Base-by-base conservation (phyloP, 2,329 filamentous ascomycete species). In the Colletotrichum graminicola region DNA sequence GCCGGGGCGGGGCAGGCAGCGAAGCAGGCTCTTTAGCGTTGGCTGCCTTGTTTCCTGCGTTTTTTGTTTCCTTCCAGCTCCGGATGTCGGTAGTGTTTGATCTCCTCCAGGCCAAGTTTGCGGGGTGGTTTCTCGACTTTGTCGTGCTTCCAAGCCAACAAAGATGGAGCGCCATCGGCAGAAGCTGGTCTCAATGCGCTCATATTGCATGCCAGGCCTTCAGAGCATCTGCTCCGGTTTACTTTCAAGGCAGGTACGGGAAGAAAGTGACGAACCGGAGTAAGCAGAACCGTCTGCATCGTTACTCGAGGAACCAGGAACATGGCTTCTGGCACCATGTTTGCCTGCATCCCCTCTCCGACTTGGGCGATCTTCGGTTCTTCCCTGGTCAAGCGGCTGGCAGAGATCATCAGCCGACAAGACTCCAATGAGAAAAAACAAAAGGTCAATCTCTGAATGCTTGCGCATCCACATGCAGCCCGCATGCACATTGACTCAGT, bases 71-170 rank as follows among this genome's bases (percentile, higher is more conserved):
- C 59, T 55, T 61, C 69, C 69, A 69, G 59, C 69, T 59, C 36
- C 65, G 69, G 65, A 60, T 68, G 52, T 72, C 69, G 69, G 65
- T 59, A 68, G 66, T 59, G 65, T 72, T 72, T 72, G 69, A 72
- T 69, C 69, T 72, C 65, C 65, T 51, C 26, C 36, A 60, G 47
- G 32, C 34, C 60, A 21, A 36, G 14, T 43, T 16, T 47, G 54
- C 41, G 54, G 69, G 65, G 11, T 47, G 66, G n/a, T 34, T 34
- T 62, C 41, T 67, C 18, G 43, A 49, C 34, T 29, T 39, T 39
- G 10, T 18, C 21, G 41, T 56, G 14, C 16, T 39, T 26, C 16
- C 14, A 7, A 16, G 32, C 45, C 43, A 43, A 34, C n/a, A 39
- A 12, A 18, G 11, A 51, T 32, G 34, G 23, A 36, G n/a, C 29